Conservation (phyloP, 176 grass and related monocot genomes). For the Otatea glauca region DNA sequence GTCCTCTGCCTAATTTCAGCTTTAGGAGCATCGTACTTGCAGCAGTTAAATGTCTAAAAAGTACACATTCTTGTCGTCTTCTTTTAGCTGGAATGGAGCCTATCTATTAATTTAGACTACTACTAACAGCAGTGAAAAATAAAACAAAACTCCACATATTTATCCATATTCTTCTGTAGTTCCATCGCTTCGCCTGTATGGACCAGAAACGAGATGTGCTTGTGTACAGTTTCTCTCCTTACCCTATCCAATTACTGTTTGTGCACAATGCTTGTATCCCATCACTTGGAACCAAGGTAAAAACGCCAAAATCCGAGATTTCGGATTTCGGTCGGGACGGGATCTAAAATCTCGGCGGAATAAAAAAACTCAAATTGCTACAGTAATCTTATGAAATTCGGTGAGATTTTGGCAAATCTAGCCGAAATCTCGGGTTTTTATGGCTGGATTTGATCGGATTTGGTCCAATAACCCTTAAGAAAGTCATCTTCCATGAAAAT, state of each 20-base stretch:
- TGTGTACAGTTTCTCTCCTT: not conserved
- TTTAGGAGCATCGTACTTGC: not conserved
- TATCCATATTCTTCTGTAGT: not conserved
- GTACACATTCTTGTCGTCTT: not conserved
- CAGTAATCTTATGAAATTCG: too few relatives aligned
- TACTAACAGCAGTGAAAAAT: not conserved
- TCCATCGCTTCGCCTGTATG: not conserved
- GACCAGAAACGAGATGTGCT: not conserved
- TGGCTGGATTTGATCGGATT: too few relatives aligned
- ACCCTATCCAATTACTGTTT: not conserved
- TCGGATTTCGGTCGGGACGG: too few relatives aligned
- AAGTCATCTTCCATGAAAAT: too few relatives aligned
- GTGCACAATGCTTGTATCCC: not conserved
- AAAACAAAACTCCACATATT: not conserved
- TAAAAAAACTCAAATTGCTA: too few relatives aligned
- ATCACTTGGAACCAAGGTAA: too few relatives aligned
- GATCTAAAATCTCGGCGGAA: too few relatives aligned
- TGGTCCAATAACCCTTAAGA: too few relatives aligned
- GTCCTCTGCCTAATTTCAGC: slow-evolving; percentile 51
- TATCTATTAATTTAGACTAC: not conserved
- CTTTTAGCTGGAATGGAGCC: slow-evolving; percentile 12
- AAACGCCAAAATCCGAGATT: too few relatives aligned
- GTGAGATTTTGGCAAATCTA: too few relatives aligned
- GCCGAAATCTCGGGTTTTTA: too few relatives aligned
- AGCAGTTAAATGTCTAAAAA: not conserved